Evolutionary conservation across 2,329 filamentous ascomycete species (phyloP).

Genomic region (Ophiostoma perfectum): DNA sequence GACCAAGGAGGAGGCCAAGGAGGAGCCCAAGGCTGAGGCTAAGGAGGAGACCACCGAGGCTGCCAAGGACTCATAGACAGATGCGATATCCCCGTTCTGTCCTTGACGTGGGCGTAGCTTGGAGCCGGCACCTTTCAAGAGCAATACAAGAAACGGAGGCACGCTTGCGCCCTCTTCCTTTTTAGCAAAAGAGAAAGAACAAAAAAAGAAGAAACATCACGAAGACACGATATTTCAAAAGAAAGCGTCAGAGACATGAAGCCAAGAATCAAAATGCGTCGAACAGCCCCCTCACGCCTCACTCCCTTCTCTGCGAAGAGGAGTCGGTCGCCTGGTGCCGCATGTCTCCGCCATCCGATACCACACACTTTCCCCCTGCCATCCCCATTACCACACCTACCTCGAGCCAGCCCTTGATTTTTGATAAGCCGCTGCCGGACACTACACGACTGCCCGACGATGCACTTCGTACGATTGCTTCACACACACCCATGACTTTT

Average conservation of each 20-base stretch:
- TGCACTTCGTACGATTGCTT: too few species aligned
- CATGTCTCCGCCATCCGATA: too few species aligned
- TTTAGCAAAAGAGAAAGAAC: slow-evolving; percentile 9
- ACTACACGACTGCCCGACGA: too few species aligned
- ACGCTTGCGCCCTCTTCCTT: background rate
- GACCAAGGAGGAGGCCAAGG: slow-evolving; percentile 29
- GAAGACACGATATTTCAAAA: background rate
- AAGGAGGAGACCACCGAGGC: slow-evolving; percentile 24
- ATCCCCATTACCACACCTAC: too few species aligned
- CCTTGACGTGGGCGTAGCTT: background rate
- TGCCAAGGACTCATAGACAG: slow-evolving; percentile 19
- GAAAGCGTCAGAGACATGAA: background rate
- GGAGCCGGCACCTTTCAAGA: background rate
- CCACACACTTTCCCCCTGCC: too few species aligned
- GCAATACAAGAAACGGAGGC: background rate
- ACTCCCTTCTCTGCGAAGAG: too few species aligned
- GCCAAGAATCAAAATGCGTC: too few species aligned
- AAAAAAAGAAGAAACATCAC: slow-evolving; percentile 4
- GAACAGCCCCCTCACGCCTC: too few species aligned
- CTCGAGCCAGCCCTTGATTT: too few species aligned
- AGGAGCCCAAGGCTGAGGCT: slow-evolving; percentile 29
- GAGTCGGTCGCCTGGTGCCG: too few species aligned
- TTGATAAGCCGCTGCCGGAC: too few species aligned
- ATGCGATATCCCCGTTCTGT: background rate
- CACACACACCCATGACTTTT: too few species aligned